These are phyloP conservation scores for Xanthoconium purpureum DNA, from an alignment of 768 basidiomycete species.

Conservation along the genomic window DNA sequence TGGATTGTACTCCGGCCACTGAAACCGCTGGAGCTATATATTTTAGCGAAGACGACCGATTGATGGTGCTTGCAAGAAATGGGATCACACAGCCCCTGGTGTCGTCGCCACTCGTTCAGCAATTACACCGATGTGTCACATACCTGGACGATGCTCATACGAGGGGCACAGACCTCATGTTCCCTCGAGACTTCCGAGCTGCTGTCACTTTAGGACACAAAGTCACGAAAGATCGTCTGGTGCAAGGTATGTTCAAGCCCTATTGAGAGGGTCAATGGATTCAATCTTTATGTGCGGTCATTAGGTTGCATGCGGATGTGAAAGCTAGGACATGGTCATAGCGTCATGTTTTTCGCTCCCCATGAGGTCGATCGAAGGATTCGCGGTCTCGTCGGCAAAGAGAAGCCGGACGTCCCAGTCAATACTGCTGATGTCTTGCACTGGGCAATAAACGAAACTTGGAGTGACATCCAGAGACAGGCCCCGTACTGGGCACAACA, in stretches of 20 bases:
- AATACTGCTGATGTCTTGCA: not conserved
- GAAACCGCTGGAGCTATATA: not conserved
- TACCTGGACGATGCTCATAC: not conserved
- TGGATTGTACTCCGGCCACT: not conserved
- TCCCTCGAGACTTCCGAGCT: not conserved
- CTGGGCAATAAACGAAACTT: not conserved
- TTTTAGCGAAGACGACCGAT: not conserved
- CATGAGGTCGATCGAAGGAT: not conserved
- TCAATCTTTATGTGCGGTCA: not conserved
- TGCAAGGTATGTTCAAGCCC: not conserved
- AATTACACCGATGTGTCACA: not conserved
- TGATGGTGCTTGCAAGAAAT: not conserved
- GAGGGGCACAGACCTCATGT: not conserved
- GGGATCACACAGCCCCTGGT: not conserved
- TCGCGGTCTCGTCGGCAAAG: not conserved
- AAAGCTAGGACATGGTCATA: not conserved
- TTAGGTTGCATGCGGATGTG: not conserved
- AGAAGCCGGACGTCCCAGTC: not conserved
- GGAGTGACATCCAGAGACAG: not conserved
- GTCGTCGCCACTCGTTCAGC: not conserved
- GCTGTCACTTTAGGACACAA: not conserved
- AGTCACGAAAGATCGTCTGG: not conserved
- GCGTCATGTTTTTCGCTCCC: not conserved
- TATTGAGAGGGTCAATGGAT: not conserved
- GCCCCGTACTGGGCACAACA: too few relatives aligned